These are phyloP conservation scores for Neolecta irregularis DNA, from an alignment of 1,139 yeast genomes.

Conservation along the genomic window DNA sequence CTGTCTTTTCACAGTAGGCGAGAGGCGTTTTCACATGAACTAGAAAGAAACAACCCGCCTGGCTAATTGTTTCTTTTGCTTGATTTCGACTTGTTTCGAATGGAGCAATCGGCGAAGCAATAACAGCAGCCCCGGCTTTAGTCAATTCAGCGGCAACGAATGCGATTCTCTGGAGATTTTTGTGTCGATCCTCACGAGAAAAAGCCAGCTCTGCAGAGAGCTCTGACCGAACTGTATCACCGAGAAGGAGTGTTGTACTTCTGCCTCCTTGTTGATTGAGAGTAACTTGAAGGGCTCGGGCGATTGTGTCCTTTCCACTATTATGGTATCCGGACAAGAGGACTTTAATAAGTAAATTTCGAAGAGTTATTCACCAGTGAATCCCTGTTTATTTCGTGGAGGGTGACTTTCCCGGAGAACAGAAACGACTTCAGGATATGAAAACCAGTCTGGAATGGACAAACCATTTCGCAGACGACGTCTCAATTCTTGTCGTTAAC, in stretches of 20 bases:
- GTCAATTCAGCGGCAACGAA: constrained; percentile 68
- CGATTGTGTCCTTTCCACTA: constrained; percentile 46
- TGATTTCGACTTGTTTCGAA: constrained; percentile 26
- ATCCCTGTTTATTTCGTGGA: constrained; percentile 80
- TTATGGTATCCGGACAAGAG: constrained; percentile 43
- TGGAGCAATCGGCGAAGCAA: constrained; percentile 46
- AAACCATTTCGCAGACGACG: constrained; percentile 74
- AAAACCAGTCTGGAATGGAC: constrained; percentile 90
- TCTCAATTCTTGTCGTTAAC: no score
- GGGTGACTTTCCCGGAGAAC: constrained; percentile 88
- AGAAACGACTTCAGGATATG: constrained; percentile 88
- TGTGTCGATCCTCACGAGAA: constrained; percentile 28
- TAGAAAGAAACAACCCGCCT: constrained; percentile 34
- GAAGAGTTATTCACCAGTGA: no score
- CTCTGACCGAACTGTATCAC: constrained; percentile 34
- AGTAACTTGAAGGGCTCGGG: constrained; percentile 76
- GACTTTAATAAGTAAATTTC: no score
- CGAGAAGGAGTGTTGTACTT: constrained; percentile 54
- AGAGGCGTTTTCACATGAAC: constrained; percentile 38
- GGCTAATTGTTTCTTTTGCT: constrained; percentile 30
- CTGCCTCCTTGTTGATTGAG: constrained; percentile 86
- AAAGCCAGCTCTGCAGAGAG: constrained; percentile 31
- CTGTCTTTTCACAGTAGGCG: constrained; percentile 31
- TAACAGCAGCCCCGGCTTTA: constrained; percentile 81
- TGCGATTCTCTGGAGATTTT: constrained; percentile 33